Evolutionary conservation across 225 moss, liverwort and hornwort genomes (phyloP).

Genomic region (Bryoerythrophyllum caledonicum): DNA sequence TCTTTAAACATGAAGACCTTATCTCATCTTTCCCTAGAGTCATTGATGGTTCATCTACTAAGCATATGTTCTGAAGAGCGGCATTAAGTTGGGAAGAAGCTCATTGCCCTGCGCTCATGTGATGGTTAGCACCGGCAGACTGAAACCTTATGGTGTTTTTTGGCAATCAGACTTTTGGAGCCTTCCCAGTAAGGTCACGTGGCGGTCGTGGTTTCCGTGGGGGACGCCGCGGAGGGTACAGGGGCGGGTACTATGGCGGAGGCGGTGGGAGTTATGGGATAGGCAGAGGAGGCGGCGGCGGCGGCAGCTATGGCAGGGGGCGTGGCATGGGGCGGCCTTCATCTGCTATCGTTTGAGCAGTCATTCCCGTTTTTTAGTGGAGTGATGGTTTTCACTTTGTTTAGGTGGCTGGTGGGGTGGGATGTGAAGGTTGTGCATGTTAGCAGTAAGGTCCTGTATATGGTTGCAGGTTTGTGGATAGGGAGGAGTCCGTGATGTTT

Average conservation of each 20-base stretch:
- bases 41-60: not conserved
- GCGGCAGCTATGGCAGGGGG: constrained; percentile 56
- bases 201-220: constrained; percentile 65
- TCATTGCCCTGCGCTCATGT: not conserved
- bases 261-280: constrained; percentile 49
- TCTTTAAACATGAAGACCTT: not conserved
- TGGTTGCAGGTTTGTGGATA: constrained; percentile 15
- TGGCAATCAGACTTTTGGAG: constrained; percentile 69
- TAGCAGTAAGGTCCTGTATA: constrained; percentile 4
- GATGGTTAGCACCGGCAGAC: too few relatives aligned
- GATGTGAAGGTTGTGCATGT: constrained; percentile 24
- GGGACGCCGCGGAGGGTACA: constrained; percentile 68
- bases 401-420: constrained; percentile 11
- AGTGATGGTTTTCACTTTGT: not conserved
- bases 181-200: constrained; percentile 71
- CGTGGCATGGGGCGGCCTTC: constrained; percentile 66
- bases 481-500: constrained; percentile 10
- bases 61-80: not conserved
- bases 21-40: not conserved
- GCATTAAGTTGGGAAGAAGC: not conserved
- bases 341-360: constrained; percentile 46
- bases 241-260: constrained; percentile 65
- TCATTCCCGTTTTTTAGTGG: constrained; percentile 10
- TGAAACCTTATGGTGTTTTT: too few relatives aligned
- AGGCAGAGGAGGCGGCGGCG: constrained; percentile 50